Percentiles rank a stretch among this genome's conserved stretches.
phyloP scores from a whole-genome alignment of 257 asterid species.

The Lithospermum erythrorhizon region DNA sequence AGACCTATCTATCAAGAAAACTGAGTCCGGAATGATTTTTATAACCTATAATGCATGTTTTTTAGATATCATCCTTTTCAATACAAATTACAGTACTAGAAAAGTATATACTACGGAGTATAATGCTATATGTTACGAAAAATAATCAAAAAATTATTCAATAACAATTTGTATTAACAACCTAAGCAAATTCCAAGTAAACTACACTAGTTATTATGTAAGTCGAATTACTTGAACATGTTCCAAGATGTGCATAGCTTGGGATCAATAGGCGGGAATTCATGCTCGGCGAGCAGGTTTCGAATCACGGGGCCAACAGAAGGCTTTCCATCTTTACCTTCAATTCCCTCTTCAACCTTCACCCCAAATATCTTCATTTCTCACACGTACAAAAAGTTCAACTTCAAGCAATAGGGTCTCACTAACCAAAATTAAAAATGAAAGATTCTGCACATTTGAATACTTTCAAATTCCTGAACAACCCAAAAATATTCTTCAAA shows the following conservation, averaged over 20 bases:
- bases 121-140: too few species aligned
- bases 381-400: not conserved
- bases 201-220: not conserved
- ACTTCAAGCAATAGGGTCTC: constrained; percentile 6
- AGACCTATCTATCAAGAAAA: not conserved
- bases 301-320: constrained; percentile 79
- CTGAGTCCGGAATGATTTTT: too few species aligned
- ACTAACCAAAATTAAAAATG: not conserved
- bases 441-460: not conserved
- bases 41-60: too few species aligned
- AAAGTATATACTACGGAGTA: too few species aligned
- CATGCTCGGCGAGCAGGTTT: constrained; percentile 53
- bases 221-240: constrained; percentile 41
- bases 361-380: constrained; percentile 47
- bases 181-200: not conserved
- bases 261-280: constrained; percentile 50
- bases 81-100: too few species aligned
- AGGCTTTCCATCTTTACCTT: constrained; percentile 51
- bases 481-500: not conserved
- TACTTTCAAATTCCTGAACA: not conserved
- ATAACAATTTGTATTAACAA: too few species aligned
- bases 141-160: too few species aligned
- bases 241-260: constrained; percentile 64
- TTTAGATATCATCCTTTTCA: too few species aligned
- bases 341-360: constrained; percentile 60